Evolutionary conservation across 495 filamentous ascomycete species (phyloP).

Genomic region (Neohortaea acidophila): DNA sequence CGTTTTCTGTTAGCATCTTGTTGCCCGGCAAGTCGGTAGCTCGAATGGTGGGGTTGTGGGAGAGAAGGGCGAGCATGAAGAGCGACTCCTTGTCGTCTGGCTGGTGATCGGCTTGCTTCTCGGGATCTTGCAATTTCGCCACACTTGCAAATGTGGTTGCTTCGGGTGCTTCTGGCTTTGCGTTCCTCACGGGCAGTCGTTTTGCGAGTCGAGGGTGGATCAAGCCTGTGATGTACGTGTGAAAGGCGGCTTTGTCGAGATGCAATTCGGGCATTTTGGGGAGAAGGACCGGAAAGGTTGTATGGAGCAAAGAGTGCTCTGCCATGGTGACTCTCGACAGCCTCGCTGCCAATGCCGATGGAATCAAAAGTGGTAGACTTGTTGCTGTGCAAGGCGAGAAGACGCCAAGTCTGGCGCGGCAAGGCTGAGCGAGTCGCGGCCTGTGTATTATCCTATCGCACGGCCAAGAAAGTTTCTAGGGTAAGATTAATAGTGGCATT

Average conservation of each 20-base stretch:
- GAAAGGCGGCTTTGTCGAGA: constrained; percentile 21
- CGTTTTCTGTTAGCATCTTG: constrained; percentile 32
- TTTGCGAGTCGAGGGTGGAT: constrained; percentile 7
- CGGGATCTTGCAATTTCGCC: neutral
- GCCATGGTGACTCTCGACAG: neutral
- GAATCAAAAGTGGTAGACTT: no score
- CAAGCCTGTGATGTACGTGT: constrained; percentile 14
- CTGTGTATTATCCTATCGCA: no score
- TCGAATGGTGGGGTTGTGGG: constrained; percentile 7
- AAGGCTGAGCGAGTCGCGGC: no score
- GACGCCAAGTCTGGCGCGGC: no score
- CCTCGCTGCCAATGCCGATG: no score
- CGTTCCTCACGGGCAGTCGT: constrained; percentile 3
- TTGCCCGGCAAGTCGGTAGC: constrained; percentile 21
- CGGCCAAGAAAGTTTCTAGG: no score
- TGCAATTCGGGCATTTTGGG: constrained; percentile 25
- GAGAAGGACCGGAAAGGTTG: constrained; percentile 28
- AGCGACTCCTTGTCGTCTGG: constrained; percentile 2
- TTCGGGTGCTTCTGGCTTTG: constrained; percentile 1
- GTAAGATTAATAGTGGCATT: no score
- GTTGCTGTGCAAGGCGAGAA: no score
- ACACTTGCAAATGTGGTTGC: no score
- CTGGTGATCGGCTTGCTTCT: neutral
- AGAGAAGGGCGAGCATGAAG: constrained; percentile 22
- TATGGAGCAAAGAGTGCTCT: constrained; percentile 22